Evolutionary conservation across 192 early-diverging fungal genomes (phyloP).

Genomic region (Coemansia sp.): DNA sequence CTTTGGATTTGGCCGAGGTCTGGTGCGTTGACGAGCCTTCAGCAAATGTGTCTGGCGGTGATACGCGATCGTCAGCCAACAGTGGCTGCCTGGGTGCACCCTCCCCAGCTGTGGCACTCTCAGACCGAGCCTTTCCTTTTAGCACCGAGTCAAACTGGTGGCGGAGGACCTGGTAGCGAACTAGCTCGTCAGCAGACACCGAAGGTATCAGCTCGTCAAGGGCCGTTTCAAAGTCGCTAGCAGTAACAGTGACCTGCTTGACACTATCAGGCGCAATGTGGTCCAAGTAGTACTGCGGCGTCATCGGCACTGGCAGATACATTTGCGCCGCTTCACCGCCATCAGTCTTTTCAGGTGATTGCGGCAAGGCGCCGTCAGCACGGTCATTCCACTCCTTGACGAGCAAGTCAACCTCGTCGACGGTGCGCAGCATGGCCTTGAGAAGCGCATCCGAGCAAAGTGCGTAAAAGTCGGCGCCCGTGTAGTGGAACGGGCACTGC

Average conservation of each 20-base stretch:
- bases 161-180: conserved; percentile 78
- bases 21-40: background rate
- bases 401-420: conserved; percentile 63
- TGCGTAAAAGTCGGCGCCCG: conserved; percentile 98
- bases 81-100: background rate
- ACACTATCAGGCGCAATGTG: conserved; percentile 69
- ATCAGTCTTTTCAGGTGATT: background rate
- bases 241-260: conserved; percentile 75
- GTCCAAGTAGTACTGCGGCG: conserved; percentile 89
- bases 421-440: conserved; percentile 91
- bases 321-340: background rate
- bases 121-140: conserved; percentile 11
- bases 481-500: conserved; percentile 86
- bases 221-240: conserved; percentile 81
- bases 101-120: background rate
- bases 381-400: conserved; percentile 45
- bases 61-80: background rate
- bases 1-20: background rate
- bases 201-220: conserved; percentile 84
- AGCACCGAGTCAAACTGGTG: conserved; percentile 72
- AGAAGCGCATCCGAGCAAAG: conserved; percentile 96
- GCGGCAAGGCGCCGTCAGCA: conserved; percentile 11
- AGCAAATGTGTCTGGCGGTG: background rate
- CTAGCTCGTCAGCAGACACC: conserved; percentile 82
- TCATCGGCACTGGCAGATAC: conserved; percentile 64